Evolutionary conservation across 148 eudicot species (phyloP), one percentile per base, ranked within the genome.

Genomic region (Polygonum maritimum): DNA sequence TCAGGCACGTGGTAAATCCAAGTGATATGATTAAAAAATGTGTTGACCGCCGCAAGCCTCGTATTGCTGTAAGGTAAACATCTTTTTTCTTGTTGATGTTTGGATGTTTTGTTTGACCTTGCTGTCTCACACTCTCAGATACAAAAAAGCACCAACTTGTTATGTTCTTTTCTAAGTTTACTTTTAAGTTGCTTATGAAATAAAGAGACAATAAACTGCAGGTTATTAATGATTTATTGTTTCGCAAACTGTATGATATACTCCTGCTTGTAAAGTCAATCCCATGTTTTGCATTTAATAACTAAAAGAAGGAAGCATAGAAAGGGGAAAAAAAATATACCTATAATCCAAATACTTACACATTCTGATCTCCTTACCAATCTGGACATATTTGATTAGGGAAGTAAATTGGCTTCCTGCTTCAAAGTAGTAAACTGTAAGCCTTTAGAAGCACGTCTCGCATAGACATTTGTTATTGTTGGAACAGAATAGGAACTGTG

Each of bases 1-100:
- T 89, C 33, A 85, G 85, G 76, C 86, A 87, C 57, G 41, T 90
- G 79, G 85, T 87, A 71, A 82, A 82, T 65, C 88, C 92, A 71
- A 76, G 80, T 76, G 94, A 87, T 44, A 76, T 94, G 80, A 85
- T 94, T 69, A 82, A 73, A 74, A 77, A 80, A 58, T 89, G 89
- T 41, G 86, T 88, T 75, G 80, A 74, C 77, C 85, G 79, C 75
- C 80, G 86, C 55, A 75, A 77, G 47, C 90, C 97, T 71, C 57
- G 62, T 81, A 78, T 86, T 73, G 96, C 96, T 58, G 84, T 94
- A 76, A 92, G 98, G 98, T 94, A 72, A 19, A 48, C 7, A 45
- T 72, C 33, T 71, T 72, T 33, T 48, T 72, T 67, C 45, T 15
- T 67, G 19, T 5, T 14, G 5, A 5, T 12, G 71, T 15, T 36